Percentiles rank a stretch among this genome's conserved stretches.
These are phyloP conservation scores for Epichloe sylvatica DNA, from an alignment of 2,329 filamentous ascomycete species.

Conservation along the genomic window DNA sequence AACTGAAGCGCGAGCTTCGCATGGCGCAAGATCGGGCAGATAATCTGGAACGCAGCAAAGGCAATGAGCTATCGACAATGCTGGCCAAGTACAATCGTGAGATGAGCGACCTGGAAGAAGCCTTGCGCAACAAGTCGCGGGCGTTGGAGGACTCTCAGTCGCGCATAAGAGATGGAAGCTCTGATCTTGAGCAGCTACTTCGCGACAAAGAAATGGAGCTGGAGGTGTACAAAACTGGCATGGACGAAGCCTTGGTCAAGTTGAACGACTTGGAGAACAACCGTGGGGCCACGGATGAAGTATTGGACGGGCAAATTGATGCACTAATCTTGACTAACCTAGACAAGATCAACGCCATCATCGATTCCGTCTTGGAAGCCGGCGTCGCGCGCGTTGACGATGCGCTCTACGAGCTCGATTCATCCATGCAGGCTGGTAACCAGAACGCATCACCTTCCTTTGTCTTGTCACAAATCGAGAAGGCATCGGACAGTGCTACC, in stretches of 20 bases:
- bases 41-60: slow-evolving; percentile 83
- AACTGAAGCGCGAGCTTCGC: slow-evolving; percentile 82
- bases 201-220: slow-evolving; percentile 95
- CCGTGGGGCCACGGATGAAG: slow-evolving; percentile 62
- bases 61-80: slow-evolving; percentile 88
- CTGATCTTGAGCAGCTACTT: slow-evolving; percentile 72
- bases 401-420: slow-evolving; percentile 91
- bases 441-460: slow-evolving; percentile 93
- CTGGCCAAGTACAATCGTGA: slow-evolving; percentile 92
- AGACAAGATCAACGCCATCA: slow-evolving; percentile 90
- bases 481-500: slow-evolving; percentile 84
- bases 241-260: slow-evolving; percentile 91
- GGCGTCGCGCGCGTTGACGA: slow-evolving; percentile 92
- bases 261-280: slow-evolving; percentile 74
- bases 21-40: slow-evolving; percentile 86
- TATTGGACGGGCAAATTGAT: slow-evolving; percentile 82
- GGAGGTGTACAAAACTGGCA: slow-evolving; percentile 93
- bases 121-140: slow-evolving; percentile 73
- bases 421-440: slow-evolving; percentile 95
- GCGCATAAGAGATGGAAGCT: slow-evolving; percentile 65
- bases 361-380: slow-evolving; percentile 88
- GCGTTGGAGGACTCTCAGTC: slow-evolving; percentile 72
- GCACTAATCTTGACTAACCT: slow-evolving; percentile 74
- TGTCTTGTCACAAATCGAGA: slow-evolving; percentile 92
- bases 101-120: slow-evolving; percentile 91